Conservation (phyloP, 202 grass and related monocot species). For the Thinopyrum obtusiflorum region DNA sequence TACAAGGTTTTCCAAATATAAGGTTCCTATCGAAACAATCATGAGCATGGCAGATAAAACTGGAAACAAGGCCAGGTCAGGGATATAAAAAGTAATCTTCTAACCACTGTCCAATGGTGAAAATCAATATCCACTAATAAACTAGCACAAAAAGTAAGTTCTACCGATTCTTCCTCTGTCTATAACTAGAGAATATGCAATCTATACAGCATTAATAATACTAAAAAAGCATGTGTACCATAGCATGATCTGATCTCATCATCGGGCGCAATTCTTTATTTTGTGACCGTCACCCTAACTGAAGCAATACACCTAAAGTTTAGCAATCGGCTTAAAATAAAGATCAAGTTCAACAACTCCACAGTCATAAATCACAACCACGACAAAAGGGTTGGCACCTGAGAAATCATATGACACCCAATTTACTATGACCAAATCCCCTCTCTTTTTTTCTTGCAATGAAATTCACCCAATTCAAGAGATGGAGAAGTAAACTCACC, state of each 20-base stretch:
- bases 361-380: background rate
- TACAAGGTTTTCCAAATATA: background rate
- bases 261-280: background rate
- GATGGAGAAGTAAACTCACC: constrained; percentile 42
- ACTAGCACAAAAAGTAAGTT: background rate
- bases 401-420: background rate
- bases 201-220: background rate
- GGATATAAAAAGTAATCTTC: background rate
- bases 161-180: background rate
- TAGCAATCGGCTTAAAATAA: background rate
- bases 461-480: constrained; percentile 16
- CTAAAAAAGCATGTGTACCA: background rate
- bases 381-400: background rate
- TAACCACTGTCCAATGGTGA: background rate
- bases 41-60: too few species aligned
- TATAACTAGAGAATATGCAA: background rate
- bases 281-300: background rate
- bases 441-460: background rate
- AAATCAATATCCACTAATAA: background rate
- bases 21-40: too few species aligned
- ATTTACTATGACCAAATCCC: background rate
- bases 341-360: background rate
- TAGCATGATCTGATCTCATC: background rate
- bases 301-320: background rate
- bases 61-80: too few species aligned